These are phyloP conservation scores for Citrullus colocynthis DNA, from an alignment of 306 rosid genomes.

Conservation along the genomic window DNA sequence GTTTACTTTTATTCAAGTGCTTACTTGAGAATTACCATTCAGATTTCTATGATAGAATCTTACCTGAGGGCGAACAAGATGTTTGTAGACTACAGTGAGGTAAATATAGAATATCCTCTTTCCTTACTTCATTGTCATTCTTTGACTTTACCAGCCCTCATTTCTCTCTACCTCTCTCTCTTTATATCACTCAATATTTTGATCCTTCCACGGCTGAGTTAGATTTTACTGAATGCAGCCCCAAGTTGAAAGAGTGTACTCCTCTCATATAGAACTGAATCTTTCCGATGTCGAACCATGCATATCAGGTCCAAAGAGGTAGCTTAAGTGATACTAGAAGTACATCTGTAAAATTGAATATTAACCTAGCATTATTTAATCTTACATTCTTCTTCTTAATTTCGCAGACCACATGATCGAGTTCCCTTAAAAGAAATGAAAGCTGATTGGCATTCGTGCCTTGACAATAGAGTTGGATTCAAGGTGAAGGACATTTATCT, in stretches of 20 bases:
- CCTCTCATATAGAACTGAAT: conserved; percentile 63
- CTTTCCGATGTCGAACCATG: conserved; percentile 84
- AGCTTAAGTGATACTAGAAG: background rate
- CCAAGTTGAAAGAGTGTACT: conserved; percentile 66
- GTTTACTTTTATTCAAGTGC: conserved; percentile 14
- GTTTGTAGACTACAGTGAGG: conserved; percentile 92
- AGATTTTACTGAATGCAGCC: conserved; percentile 34
- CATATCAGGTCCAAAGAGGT: conserved; percentile 97
- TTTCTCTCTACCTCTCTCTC: background rate
- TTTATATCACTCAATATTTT: background rate
- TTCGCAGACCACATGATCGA: conserved; percentile 85
- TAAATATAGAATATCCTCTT: conserved; percentile 7
- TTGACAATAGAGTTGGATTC: conserved; percentile 84
- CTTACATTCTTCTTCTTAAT: background rate
- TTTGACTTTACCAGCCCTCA: background rate
- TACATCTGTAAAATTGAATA: background rate
- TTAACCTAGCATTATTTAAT: background rate
- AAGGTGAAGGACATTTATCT: conserved; percentile 38
- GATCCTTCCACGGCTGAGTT: background rate
- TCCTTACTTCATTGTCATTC: background rate
- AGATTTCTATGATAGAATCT: conserved; percentile 75
- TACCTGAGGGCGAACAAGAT: conserved; percentile 72
- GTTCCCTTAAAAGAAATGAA: conserved; percentile 90
- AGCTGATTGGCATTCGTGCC: conserved; percentile 85
- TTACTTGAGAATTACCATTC: conserved; percentile 24